Conservation (phyloP, 768 basidiomycete genomes). For the Mrakia blollopis region DNA sequence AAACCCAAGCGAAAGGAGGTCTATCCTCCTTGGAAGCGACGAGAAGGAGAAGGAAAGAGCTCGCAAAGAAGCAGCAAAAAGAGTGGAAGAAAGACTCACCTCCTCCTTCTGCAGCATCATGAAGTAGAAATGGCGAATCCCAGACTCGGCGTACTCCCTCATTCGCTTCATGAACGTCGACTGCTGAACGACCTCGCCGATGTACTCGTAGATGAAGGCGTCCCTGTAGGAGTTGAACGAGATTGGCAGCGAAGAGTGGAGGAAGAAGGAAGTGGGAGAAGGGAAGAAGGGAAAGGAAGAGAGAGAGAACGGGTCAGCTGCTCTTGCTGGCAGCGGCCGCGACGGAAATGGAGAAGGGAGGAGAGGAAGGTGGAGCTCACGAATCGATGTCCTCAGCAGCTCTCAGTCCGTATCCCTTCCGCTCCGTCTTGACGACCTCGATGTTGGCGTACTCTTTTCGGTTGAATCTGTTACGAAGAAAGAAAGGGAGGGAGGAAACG, state of each 20-base stretch:
- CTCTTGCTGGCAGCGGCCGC: neutral
- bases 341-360: neutral
- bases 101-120: conserved; percentile 99
- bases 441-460: conserved; percentile 76
- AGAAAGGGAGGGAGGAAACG: neutral
- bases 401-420: conserved; percentile 90
- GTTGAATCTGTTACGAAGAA: conserved; percentile 62
- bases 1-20: neutral
- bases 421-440: conserved; percentile 85
- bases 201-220: conserved; percentile 91
- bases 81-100: conserved; percentile 52
- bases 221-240: conserved; percentile 55
- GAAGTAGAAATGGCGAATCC: conserved; percentile 95
- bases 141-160: conserved; percentile 86
- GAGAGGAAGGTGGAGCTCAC: conserved; percentile 42
- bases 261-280: neutral
- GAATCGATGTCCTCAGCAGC: conserved; percentile 52
- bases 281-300: no score
- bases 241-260: neutral
- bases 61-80: neutral
- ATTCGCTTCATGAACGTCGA: conserved; percentile 85
- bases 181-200: conserved; percentile 90
- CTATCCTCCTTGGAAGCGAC: no score
- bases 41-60: neutral
- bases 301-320: neutral